phyloP scores from a whole-genome alignment of 2,329 filamentous ascomycete genomes.

The Aureobasidium sp. region DNA sequence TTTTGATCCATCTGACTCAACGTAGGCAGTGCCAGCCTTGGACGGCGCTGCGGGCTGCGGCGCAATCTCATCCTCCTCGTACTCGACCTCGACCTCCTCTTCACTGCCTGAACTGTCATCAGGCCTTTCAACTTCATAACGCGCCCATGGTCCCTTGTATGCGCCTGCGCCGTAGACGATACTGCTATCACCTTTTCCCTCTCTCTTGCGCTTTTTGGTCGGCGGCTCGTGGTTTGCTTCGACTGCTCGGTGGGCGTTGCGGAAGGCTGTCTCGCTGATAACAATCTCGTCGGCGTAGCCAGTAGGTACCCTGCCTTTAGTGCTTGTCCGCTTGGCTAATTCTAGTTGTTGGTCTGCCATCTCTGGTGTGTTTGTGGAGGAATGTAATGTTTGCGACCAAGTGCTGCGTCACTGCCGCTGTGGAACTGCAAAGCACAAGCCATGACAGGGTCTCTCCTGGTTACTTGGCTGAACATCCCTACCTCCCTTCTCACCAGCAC shows the following conservation, averaged over 20 bases:
- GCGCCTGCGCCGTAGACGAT: conserved; percentile 80
- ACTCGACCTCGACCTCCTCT: conserved; percentile 61
- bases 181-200: conserved; percentile 75
- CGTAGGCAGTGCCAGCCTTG: conserved; percentile 47
- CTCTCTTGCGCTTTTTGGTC: conserved; percentile 70
- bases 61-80: conserved; percentile 66
- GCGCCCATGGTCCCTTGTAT: conserved; percentile 93
- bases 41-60: conserved; percentile 54
- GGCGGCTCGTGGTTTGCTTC: conserved; percentile 47
- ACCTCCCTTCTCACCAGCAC: no score
- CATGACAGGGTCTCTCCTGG: no score
- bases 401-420: background rate
- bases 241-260: conserved; percentile 76
- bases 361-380: background rate
- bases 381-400: no score
- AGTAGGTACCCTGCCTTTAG: conserved; percentile 50
- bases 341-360: conserved; percentile 16
- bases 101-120: conserved; percentile 62
- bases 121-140: conserved; percentile 68
- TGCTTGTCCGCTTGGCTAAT: conserved; percentile 24
- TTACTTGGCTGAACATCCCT: no score
- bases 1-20: conserved; percentile 36
- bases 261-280: conserved; percentile 86
- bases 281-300: conserved; percentile 82
- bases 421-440: no score